Evolutionary conservation across 106 monocot genomes (phyloP).

Genomic region (Hemerocallis citrina): DNA sequence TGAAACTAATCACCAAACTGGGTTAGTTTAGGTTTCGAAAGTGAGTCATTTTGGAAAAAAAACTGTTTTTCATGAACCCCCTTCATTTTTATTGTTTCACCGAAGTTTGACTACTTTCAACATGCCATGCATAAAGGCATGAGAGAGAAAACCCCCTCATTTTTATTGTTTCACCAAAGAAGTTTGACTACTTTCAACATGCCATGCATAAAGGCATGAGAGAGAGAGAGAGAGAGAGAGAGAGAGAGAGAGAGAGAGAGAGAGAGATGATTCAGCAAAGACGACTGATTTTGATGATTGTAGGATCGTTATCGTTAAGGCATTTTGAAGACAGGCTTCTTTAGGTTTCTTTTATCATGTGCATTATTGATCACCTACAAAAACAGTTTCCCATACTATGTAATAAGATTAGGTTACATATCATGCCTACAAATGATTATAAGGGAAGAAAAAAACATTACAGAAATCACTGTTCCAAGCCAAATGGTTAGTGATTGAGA

Average conservation of each 20-base stretch:
- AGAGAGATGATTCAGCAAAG: background rate
- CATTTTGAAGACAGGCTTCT: background rate
- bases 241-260: too few species aligned
- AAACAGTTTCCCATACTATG: background rate
- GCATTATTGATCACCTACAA: background rate
- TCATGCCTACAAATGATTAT: background rate
- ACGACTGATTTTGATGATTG: slow-evolving; percentile 4
- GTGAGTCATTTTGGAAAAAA: too few species aligned
- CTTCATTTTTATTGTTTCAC: too few species aligned
- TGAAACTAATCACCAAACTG: too few species aligned
- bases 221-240: background rate
- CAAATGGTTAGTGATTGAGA: background rate
- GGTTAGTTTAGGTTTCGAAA: too few species aligned
- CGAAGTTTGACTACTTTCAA: too few species aligned
- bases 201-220: slow-evolving; percentile 6
- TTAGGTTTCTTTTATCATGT: slow-evolving; percentile 10
- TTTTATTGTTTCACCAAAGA: background rate
- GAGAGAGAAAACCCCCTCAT: background rate
- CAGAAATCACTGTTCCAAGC: background rate
- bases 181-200: too few species aligned
- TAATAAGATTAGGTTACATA: background rate
- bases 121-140: slow-evolving; percentile 11
- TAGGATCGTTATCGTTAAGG: background rate
- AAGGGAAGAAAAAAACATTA: background rate
- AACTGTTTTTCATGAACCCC: too few species aligned